A percentile compares a stretch with the other conserved stretches of the same genome.
Conservation (phyloP, 1,284 basidiomycete genomes). For the Ustilago tritici region DNA sequence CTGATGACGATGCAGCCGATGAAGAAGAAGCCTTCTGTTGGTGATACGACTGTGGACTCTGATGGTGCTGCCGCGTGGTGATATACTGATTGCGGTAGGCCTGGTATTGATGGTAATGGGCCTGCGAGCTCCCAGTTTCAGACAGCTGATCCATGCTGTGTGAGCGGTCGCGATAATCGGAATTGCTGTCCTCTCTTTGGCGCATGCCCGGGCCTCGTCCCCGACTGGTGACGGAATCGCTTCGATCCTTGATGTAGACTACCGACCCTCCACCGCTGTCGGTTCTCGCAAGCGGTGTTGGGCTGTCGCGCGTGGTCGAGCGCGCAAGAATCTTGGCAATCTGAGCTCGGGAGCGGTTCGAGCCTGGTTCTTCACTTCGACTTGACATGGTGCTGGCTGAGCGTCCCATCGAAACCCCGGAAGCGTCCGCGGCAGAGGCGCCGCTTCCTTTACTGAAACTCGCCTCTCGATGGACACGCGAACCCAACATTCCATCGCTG, state of each 20-base stretch:
- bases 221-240: not conserved
- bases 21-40: slow-evolving; percentile 30
- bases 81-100: slow-evolving; percentile 13
- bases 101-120: slow-evolving; percentile 5
- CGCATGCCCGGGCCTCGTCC: not conserved
- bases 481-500: not conserved
- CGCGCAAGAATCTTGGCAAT: slow-evolving; percentile 60
- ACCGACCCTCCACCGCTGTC: slow-evolving; percentile 9
- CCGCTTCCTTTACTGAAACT: not conserved
- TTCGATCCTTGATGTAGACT: slow-evolving; percentile 14
- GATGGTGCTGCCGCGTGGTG: slow-evolving; percentile 10
- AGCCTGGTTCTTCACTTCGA: slow-evolving; percentile 26
- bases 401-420: slow-evolving; percentile 12
- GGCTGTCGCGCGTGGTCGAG: slow-evolving; percentile 36
- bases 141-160: slow-evolving; percentile 32
- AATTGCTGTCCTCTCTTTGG: slow-evolving; percentile 3
- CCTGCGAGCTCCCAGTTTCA: slow-evolving; percentile 24
- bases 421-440: not conserved
- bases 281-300: slow-evolving; percentile 9
- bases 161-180: slow-evolving; percentile 18
- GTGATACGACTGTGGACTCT: slow-evolving; percentile 6
- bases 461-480: slow-evolving; percentile 1
- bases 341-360: slow-evolving; percentile 42
- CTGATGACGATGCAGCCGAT: slow-evolving; percentile 20
- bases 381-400: slow-evolving; percentile 25